Conservation (phyloP, 1,139 yeast genomes). For the Diutina siamensis region DNA sequence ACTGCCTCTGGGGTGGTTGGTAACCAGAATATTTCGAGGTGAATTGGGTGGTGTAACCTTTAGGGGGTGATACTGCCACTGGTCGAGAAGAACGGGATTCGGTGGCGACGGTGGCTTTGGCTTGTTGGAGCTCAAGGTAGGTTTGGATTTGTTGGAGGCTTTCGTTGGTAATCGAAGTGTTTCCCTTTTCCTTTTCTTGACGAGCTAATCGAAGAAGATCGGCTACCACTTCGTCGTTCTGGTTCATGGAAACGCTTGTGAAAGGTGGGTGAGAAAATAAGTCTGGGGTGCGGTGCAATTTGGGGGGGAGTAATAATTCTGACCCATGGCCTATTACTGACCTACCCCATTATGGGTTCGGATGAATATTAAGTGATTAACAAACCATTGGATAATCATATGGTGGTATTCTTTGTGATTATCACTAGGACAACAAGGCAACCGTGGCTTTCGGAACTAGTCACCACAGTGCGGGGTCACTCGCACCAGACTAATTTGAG, state of each 20-base stretch:
- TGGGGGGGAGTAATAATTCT: too few relatives aligned
- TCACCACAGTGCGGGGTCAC: too few relatives aligned
- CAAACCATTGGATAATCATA: too few relatives aligned
- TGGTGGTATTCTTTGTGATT: too few relatives aligned
- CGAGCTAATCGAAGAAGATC: constrained; percentile 20
- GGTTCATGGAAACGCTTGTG: constrained; percentile 3
- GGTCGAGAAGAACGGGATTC: constrained; percentile 10
- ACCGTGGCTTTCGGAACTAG: too few relatives aligned
- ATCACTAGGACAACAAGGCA: too few relatives aligned
- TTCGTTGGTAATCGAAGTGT: constrained; percentile 22
- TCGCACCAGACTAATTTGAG: too few relatives aligned
- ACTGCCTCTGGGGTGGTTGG: background rate
- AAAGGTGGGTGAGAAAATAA: background rate
- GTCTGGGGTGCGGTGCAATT: background rate
- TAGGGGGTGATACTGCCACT: constrained; percentile 9
- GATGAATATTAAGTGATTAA: too few relatives aligned
- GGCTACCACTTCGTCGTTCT: constrained; percentile 11
- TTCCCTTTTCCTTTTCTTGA: constrained; percentile 24
- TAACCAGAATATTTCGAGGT: background rate
- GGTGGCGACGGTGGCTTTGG: constrained; percentile 10
- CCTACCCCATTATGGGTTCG: too few relatives aligned
- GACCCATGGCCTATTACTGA: too few relatives aligned
- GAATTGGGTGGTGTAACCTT: constrained; percentile 1
- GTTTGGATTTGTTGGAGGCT: constrained; percentile 15
- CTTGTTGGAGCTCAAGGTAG: constrained; percentile 8